Evolutionary conservation across 768 basidiomycete genomes (phyloP), one percentile per base, ranked within the genome.

Genomic region (Leccinum olivaceopallidum): DNA sequence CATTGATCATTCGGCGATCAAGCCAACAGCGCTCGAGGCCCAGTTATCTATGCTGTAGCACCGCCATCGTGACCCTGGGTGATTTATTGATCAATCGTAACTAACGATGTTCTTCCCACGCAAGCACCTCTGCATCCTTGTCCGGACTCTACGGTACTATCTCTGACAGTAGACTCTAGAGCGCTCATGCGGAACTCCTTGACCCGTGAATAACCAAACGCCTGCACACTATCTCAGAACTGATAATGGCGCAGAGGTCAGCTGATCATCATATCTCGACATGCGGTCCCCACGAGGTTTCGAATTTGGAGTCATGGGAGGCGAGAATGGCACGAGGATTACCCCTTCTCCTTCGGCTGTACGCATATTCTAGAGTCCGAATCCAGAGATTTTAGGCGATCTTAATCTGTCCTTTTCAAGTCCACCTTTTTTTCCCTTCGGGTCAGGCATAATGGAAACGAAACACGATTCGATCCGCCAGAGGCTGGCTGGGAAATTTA

Each of bases 231-330:
- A 30, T 49, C 32, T 56, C 58, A 60, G 56, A 65, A 57, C 52
- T 57, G 47, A 63, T 53, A 60, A 37, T 36, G 18, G 63, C 57
- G 42, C 22, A 49, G 4, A 42, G 37, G 60, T 66, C 64, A 63
- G 59, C 59, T 69, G 64, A 71, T 55, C 47, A 59, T 64, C 63
- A 59, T 54, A 67, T 66, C 62, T 42, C 9, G 32, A 62, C 69
- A 71, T 67, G 69, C 58, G 69, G 59, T 24, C 26, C 36, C 55
- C 72, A 72, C 62, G 72, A 65, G 67, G 70, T 59, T 55, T 32
- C 64, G 37, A 62, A 62, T 61, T 56, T 65, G 63, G 54, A 56
- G 49, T 58, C 62, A 57, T 36, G 60, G 48, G 24, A 58, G 54
- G 36, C 14, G 6, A 24, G 14, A 51, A 47, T 47, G 58, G 39